Evolutionary conservation across 768 basidiomycete genomes (phyloP).

Genomic region (Psilocybe cyanescens): DNA sequence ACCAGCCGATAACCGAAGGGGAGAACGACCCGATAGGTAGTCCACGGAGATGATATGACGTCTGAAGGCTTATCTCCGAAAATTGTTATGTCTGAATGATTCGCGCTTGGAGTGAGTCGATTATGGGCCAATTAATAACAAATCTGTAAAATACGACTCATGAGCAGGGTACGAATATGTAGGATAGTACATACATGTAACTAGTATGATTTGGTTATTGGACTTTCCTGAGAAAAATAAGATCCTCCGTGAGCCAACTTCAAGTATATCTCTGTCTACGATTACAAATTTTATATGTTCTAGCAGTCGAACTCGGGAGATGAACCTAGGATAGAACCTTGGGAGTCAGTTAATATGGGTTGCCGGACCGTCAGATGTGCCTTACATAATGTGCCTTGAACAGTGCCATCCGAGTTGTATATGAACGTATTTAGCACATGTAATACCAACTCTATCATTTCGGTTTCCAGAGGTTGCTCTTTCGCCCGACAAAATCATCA

Average conservation of each 20-base stretch:
- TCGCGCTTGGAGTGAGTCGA: not conserved
- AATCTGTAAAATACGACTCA: not conserved
- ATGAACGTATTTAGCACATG: too few species aligned
- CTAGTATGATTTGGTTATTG: not conserved
- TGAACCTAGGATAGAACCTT: too few species aligned
- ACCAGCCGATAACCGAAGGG: slow-evolving; percentile 14
- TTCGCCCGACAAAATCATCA: too few species aligned
- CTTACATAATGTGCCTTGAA: not conserved
- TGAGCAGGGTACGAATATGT: not conserved
- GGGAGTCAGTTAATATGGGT: not conserved
- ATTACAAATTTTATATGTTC: too few species aligned
- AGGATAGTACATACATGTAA: not conserved
- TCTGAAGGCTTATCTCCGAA: not conserved
- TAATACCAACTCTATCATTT: too few species aligned
- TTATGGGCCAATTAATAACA: not conserved
- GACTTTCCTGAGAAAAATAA: too few species aligned
- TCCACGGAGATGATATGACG: slow-evolving; percentile 4
- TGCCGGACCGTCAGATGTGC: not conserved
- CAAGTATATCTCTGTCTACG: too few species aligned
- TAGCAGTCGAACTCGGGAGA: too few species aligned
- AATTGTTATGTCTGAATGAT: not conserved
- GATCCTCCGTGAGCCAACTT: too few species aligned
- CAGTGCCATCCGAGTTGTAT: too few species aligned
- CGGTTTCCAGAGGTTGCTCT: too few species aligned
- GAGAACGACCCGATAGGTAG: slow-evolving; percentile 7